Base-by-base conservation (phyloP, 768 basidiomycete species). In the Boletus speciosus region DNA sequence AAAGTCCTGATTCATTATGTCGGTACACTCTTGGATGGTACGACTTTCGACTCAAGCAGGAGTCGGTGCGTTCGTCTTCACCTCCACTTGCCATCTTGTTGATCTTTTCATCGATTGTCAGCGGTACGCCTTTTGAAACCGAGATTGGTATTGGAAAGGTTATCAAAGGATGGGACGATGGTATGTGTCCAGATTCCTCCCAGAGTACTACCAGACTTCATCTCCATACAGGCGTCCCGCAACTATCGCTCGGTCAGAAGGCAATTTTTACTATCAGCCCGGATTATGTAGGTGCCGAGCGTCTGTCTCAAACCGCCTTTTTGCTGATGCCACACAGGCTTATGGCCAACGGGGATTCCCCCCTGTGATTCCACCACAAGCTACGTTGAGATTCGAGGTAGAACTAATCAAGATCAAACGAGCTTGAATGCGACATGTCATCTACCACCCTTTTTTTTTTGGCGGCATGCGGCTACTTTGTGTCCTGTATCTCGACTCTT, bases 101-200 rank as follows among this genome's bases (percentile, higher is more conserved):
- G 51, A 61, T 54, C 52, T 54, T 43, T 2, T 23, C 55, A 50
- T 54, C 34, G 25, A 46, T 45, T 25, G n/a, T 12, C 68, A 90
- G 90, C 37, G 74, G 75, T 0, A 3, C 4, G 0, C 81, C 89
- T 1, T 93, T 93, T 68, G 62, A 71, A 57, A 90, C 88, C 4
- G 65, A 81, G 66, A 92, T 93, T 58, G 90, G 92, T 42, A 74
- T 83, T 19, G 88, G 89, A 8, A 84, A 85, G 65, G 92, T 95
- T 44, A 93, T 95, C 73, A 86, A 78, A 65, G 90, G 92, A 31
- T 94, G 91, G 93, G 92, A 93, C 64, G 89, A 93, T 69, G 92
- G 93, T 86, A 59, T 61, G 78, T 71, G 35, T 27, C 8, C 14
- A 12, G 9, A 19, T 41, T 29, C 35, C 4, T 12, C 34, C 34